Evolutionary conservation across 1,284 basidiomycete genomes (phyloP).

Genomic region (Anthracocystis setariae): DNA sequence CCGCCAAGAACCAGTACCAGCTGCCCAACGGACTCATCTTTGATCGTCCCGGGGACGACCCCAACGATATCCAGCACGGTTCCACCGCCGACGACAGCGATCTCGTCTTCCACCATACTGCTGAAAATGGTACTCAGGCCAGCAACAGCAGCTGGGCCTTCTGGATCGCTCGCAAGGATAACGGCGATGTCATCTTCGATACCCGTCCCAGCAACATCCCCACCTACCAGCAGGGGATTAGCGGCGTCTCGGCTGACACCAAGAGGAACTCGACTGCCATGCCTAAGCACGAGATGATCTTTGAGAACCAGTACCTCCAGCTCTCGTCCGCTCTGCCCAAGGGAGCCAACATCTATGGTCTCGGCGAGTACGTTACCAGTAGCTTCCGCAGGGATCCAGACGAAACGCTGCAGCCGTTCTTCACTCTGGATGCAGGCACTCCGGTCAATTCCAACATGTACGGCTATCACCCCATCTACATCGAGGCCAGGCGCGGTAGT

Average conservation of each 20-base stretch:
- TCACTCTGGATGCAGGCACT: conserved; percentile 73
- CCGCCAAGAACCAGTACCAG: conserved; percentile 74
- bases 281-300: conserved; percentile 62
- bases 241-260: conserved; percentile 21
- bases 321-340: conserved; percentile 60
- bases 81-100: conserved; percentile 50
- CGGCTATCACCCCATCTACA: conserved; percentile 77
- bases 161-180: conserved; percentile 75
- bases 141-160: conserved; percentile 75
- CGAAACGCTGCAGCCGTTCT: conserved; percentile 76
- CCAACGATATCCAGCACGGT: conserved; percentile 27
- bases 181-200: conserved; percentile 76
- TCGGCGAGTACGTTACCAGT: conserved; percentile 78
- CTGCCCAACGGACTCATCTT: conserved; percentile 75
- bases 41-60: conserved; percentile 71
- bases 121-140: conserved; percentile 65
- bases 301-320: conserved; percentile 82
- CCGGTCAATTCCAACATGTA: conserved; percentile 70
- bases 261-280: conserved; percentile 57
- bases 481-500: conserved; percentile 75
- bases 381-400: conserved; percentile 74
- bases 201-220: conserved; percentile 71
- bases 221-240: conserved; percentile 44
- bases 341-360: conserved; percentile 78
- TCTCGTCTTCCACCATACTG: conserved; percentile 75